Conservation (phyloP, 2,329 filamentous ascomycete species). For the Colletotrichum chlorophyti region DNA sequence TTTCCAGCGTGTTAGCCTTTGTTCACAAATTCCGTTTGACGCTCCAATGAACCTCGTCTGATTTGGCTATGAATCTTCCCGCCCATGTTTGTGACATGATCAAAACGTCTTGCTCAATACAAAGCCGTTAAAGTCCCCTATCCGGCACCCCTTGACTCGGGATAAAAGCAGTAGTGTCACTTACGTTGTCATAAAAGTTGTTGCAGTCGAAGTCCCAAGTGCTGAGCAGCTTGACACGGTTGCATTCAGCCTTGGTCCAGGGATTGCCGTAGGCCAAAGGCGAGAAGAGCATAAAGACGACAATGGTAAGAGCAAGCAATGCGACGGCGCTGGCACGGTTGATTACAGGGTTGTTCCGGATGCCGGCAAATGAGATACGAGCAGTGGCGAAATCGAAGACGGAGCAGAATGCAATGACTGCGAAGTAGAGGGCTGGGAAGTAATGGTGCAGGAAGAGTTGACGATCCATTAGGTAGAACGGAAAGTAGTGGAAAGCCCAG, state of each 20-base stretch:
- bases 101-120: background rate
- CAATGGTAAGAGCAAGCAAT: slow-evolving; percentile 77
- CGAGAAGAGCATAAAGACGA: slow-evolving; percentile 83
- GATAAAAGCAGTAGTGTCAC: slow-evolving; percentile 49
- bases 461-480: slow-evolving; percentile 97
- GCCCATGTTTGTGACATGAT: background rate
- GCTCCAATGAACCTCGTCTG: slow-evolving; percentile 11
- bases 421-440: slow-evolving; percentile 96
- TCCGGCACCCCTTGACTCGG: slow-evolving; percentile 44
- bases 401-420: slow-evolving; percentile 87
- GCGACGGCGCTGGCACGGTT: slow-evolving; percentile 76
- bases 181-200: slow-evolving; percentile 85
- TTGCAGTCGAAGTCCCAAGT: slow-evolving; percentile 99
- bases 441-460: slow-evolving; percentile 99
- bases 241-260: slow-evolving; percentile 91
- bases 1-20: slow-evolving; percentile 12
- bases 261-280: slow-evolving; percentile 91
- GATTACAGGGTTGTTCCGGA: slow-evolving; percentile 74
- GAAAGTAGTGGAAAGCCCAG: slow-evolving; percentile 99
- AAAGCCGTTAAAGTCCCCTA: slow-evolving; percentile 27
- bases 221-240: slow-evolving; percentile 82
- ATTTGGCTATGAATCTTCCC: slow-evolving; percentile 19
- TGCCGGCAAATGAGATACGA: slow-evolving; percentile 71
- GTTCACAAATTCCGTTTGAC: background rate
- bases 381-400: slow-evolving; percentile 84